A percentile compares a stretch with the other conserved stretches of the same genome.
These are phyloP conservation scores for Cytospora leucostoma DNA, from an alignment of 2,329 filamentous ascomycete genomes.

Conservation along the genomic window DNA sequence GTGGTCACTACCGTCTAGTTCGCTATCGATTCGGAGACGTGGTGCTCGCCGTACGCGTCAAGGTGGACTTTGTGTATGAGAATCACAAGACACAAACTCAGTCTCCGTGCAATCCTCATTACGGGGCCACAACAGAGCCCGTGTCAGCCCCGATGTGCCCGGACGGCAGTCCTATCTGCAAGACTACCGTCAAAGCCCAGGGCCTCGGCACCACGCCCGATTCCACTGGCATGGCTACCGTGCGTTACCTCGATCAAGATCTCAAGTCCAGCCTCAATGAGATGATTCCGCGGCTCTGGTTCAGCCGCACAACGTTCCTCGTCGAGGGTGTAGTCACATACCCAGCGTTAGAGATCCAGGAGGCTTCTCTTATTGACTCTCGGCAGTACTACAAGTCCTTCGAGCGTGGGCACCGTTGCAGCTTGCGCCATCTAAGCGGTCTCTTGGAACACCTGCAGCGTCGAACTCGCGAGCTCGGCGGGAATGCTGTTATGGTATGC, in stretches of 20 bases:
- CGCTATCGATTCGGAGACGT: slow-evolving; percentile 15
- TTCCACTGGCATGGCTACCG: slow-evolving; percentile 3
- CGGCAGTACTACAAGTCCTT: slow-evolving; percentile 3
- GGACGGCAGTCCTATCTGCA: not conserved
- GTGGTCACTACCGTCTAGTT: slow-evolving; percentile 19
- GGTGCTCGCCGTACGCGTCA: slow-evolving; percentile 15
- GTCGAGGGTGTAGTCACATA: slow-evolving; percentile 9
- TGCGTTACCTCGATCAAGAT: slow-evolving; percentile 1
- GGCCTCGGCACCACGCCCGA: slow-evolving; percentile 7
- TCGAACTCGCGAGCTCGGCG: slow-evolving; percentile 14
- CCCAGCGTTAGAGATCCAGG: not conserved
- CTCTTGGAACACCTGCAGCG: slow-evolving; percentile 6
- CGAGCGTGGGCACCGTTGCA: slow-evolving; percentile 9
- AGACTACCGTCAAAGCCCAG: slow-evolving; percentile 8
- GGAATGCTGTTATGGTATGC: slow-evolving; percentile 9
- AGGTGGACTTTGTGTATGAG: slow-evolving; percentile 18
- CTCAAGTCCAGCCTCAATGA: not conserved
- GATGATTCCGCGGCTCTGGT: slow-evolving; percentile 20
- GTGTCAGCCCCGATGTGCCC: not conserved
- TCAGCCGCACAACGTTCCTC: slow-evolving; percentile 21
- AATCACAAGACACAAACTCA: not conserved
- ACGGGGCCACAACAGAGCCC: not conserved
- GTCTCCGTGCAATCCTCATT: not conserved
- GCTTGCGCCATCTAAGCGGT: slow-evolving; percentile 12
- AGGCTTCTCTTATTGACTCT: slow-evolving; percentile 2